phyloP scores from a whole-genome alignment of 441 rosid genomes.

The Populus hybrid region DNA sequence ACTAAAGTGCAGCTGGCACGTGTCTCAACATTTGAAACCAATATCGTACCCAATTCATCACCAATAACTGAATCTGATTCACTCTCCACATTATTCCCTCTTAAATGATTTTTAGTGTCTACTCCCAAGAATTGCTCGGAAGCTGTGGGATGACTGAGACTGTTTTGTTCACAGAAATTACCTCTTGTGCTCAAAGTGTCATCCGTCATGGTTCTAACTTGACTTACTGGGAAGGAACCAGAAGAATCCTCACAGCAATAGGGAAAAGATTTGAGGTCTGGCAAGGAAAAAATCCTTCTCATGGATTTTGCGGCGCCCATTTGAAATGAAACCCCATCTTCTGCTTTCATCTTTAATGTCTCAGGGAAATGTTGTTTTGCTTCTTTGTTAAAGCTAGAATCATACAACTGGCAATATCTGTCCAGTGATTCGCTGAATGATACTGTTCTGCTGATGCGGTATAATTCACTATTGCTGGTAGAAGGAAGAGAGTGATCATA shows the following conservation, averaged over 20 bases:
- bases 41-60: conserved; percentile 16
- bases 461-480: conserved; percentile 17
- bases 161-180: not conserved
- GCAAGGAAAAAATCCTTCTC: conserved; percentile 60
- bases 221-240: conserved; percentile 25
- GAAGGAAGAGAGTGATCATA: conserved; percentile 14
- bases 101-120: not conserved
- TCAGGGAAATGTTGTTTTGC: conserved; percentile 33
- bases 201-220: conserved; percentile 4
- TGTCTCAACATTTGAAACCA: conserved; percentile 4
- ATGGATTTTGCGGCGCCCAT: conserved; percentile 30
- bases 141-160: conserved; percentile 14
- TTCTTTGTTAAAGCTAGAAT: conserved; percentile 49
- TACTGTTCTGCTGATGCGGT: conserved; percentile 39
- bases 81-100: conserved; percentile 7
- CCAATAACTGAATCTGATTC: conserved; percentile 9
- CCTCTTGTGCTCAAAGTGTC: not conserved
- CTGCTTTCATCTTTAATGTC: conserved; percentile 23
- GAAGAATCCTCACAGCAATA: conserved; percentile 22
- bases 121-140: conserved; percentile 12
- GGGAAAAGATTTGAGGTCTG: conserved; percentile 44
- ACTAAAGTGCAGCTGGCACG: not conserved
- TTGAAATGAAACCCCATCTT: conserved; percentile 27
- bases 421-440: conserved; percentile 61
- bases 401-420: conserved; percentile 60